These are phyloP conservation scores for Bruguiera sexangula DNA, from an alignment of 345 rosid genomes.

Conservation along the genomic window DNA sequence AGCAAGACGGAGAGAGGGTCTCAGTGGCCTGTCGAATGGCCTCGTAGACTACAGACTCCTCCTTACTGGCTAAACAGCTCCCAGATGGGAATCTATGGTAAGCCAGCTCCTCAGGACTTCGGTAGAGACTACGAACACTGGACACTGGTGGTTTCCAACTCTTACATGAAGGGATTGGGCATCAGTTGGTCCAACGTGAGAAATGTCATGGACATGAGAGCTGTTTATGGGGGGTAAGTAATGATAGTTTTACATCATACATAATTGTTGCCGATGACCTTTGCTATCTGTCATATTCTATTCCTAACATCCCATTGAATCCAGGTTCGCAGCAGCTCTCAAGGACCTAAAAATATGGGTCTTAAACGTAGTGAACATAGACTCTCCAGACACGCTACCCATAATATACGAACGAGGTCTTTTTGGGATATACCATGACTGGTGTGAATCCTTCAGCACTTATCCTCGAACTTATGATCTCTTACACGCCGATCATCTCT, in stretches of 20 bases:
- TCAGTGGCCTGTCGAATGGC: slow-evolving; percentile 84
- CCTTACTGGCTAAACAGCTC: slow-evolving; percentile 88
- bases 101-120: slow-evolving; percentile 88
- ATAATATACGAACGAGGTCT: slow-evolving; percentile 88
- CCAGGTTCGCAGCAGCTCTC: slow-evolving; percentile 86
- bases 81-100: slow-evolving; percentile 95
- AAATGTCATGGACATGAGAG: slow-evolving; percentile 96
- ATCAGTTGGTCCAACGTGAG: slow-evolving; percentile 83
- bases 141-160: slow-evolving; percentile 63
- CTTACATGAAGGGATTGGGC: slow-evolving; percentile 74
- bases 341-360: slow-evolving; percentile 83
- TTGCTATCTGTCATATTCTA: neutral
- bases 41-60: slow-evolving; percentile 53
- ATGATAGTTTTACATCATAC: no score
- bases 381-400: slow-evolving; percentile 88
- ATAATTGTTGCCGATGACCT: no score
- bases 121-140: slow-evolving; percentile 70
- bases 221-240: slow-evolving; percentile 87
- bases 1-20: slow-evolving; percentile 53
- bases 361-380: slow-evolving; percentile 71
- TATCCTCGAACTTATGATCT: slow-evolving; percentile 87
- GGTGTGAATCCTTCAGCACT: slow-evolving; percentile 96
- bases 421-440: slow-evolving; percentile 89
- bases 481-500: slow-evolving; percentile 89
- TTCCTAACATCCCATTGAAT: neutral